Base-by-base conservation (phyloP, 1,284 basidiomycete genomes). In the Marasmius tenuissimus region DNA sequence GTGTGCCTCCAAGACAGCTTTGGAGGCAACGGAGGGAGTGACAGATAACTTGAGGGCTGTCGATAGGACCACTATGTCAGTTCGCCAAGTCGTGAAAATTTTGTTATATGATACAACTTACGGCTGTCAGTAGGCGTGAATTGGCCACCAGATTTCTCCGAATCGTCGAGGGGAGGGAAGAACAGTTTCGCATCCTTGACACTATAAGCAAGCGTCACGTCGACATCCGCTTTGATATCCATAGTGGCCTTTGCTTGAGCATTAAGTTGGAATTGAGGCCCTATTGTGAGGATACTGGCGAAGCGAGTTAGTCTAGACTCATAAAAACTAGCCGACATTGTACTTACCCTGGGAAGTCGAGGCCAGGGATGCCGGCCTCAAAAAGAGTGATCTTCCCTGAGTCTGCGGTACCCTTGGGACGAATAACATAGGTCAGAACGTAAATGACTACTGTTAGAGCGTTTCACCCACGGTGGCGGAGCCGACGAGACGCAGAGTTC, bases 1-100 rank as follows among this genome's bases (percentile, higher is more conserved):
- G 64, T 82, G 78, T 4, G 75, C 78, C n/a, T 73, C 69, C 33
- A 81, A 59, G 14, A 69, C 69, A 14, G 73, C 79, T 22, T 69
- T 71, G 35, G 72, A 66, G 11, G 71, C 66, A 50, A 75, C 69
- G 39, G 68, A 70, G 7, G 78, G 75, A 34, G 65, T 68, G 37
- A 71, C 75, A 16, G 74, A 75, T 49, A 80, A 73, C 58, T 69
- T 69, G 40, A 80, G 61, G 18, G 75, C 76, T 75, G 59, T 27
- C 27, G 14, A 45, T 18, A 12, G 50, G 59, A 65, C 47, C 9
- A 39, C 38, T 4, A 7, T 59, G 27, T 42, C 1, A 27, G 11
- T 12, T 45, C 22, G 9, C 50, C 4, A 37, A 49, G 45, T 18
- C 56, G 57, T 61, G 60, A 61, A 61, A 50, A 14, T 45, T 53